Base-by-base conservation (phyloP, 2,329 filamentous ascomycete genomes). In the Talaromyces sp. region DNA sequence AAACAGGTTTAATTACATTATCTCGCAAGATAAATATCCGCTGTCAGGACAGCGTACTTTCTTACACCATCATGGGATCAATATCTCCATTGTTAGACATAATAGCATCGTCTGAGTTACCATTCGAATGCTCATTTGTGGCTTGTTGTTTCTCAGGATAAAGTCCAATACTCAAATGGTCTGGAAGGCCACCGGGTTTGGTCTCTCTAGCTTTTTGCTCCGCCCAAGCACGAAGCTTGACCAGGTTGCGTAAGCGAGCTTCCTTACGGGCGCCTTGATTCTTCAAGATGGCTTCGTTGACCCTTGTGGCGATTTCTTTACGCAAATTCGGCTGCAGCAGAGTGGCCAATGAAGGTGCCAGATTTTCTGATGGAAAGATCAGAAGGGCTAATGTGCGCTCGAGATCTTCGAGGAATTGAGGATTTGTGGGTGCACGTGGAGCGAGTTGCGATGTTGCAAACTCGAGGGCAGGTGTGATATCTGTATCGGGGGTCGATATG, bases 311-410 rank as follows among this genome's bases (percentile, higher is more conserved):
- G n/a, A 97, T 92, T 48, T 88, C 86, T 68, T 88, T 86, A 65
- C 95, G 87, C 50, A 98, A 82, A 55, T 87, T 84, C 2, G 93
- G 90, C 67, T 96, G 85, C 18, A 99, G 80, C 31, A 99, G 81
- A 54, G 86, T 86, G 40, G 88, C 87, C 35, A 97, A 81, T 56
- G 90, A 86, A 2, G 90, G 87, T 50, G 90, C 86, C 40, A 97
- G 83, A 59, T 86, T 88, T 60, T 95, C 90, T n/a, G 86, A 84
- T 0, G 91, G 88, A 69, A 97, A 96, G 48, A 99, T 89, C 42
- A 99, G 82, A 44, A 99, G 83, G 0, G 92, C 89, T 88, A 99
- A 96, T 0, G 95, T 97, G 72, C 88, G 86, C 76, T 99, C 95
- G 11, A 99, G 82, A 65, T 96, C 92, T 67, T 89, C 86, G 12